Evolutionary conservation across 352 stramenopile genomes (phyloP).

Genomic region (Elongisporangium prolatum): DNA sequence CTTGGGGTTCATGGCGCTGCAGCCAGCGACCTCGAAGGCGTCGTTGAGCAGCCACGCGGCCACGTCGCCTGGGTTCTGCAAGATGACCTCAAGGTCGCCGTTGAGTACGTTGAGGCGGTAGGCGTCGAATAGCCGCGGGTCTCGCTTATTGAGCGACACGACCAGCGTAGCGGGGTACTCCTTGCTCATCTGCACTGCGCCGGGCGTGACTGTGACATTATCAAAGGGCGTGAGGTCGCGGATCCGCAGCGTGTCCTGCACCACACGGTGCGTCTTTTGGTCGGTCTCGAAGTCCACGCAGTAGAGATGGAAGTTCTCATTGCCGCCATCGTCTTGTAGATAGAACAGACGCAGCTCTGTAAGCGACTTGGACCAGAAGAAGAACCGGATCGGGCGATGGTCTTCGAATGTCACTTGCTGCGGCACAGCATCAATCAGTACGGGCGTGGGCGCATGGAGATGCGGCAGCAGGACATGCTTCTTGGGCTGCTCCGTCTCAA

Average conservation of each 20-base stretch:
- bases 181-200: slow-evolving; percentile 17
- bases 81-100: slow-evolving; percentile 18
- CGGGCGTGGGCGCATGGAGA: slow-evolving; percentile 1
- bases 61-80: slow-evolving; percentile 28
- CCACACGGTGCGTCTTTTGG: background rate
- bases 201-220: slow-evolving; percentile 19
- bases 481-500: slow-evolving; percentile 12
- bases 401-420: slow-evolving; percentile 35
- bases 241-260: slow-evolving; percentile 14
- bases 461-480: no score
- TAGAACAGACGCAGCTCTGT: slow-evolving; percentile 26
- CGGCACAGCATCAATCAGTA: slow-evolving; percentile 2
- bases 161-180: slow-evolving; percentile 25
- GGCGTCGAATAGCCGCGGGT: slow-evolving; percentile 26
- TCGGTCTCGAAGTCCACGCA: slow-evolving; percentile 31
- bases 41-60: slow-evolving; percentile 19
- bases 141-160: slow-evolving; percentile 30
- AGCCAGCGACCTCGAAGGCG: slow-evolving; percentile 25
- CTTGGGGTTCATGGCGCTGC: background rate
- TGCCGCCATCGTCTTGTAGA: slow-evolving; percentile 32
- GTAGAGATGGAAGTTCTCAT: slow-evolving; percentile 46
- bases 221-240: slow-evolving; percentile 36
- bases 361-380: slow-evolving; percentile 31
- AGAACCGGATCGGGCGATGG: slow-evolving; percentile 34
- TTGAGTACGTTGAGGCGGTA: slow-evolving; percentile 23